Conservation (phyloP, 2,329 filamentous ascomycete genomes). For the Apiospora pterosperma region DNA sequence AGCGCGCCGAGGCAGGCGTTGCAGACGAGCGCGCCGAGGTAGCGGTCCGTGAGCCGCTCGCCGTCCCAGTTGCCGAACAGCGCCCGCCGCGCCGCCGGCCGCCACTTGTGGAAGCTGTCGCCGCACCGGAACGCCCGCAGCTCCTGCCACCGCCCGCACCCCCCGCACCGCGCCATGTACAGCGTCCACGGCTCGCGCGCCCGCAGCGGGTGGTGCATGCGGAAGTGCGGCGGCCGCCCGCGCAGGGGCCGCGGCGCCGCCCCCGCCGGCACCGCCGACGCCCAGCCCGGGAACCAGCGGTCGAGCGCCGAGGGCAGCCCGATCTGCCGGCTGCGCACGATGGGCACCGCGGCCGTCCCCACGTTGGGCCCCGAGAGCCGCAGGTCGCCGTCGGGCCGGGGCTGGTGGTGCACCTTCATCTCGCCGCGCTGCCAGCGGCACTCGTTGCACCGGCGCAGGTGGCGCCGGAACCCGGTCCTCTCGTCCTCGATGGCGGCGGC, state of each 20-base stretch:
- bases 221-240: not conserved
- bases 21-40: not conserved
- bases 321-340: constrained; percentile 5
- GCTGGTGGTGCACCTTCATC: constrained; percentile 2
- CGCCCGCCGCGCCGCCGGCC: not conserved
- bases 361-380: not conserved
- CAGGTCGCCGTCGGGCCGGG: not conserved
- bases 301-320: constrained; percentile 5
- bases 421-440: constrained; percentile 7
- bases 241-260: too few species aligned
- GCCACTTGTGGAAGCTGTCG: not conserved
- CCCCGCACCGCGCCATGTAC: not conserved
- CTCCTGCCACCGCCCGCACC: not conserved
- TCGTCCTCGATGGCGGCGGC: not conserved
- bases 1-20: not conserved
- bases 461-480: constrained; percentile 8
- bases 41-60: not conserved
- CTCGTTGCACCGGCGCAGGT: constrained; percentile 11
- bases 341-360: not conserved
- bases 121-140: not conserved
- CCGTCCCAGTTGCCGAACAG: not conserved
- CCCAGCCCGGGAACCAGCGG: constrained; percentile 6
- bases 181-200: not conserved
- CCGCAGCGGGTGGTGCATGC: too few species aligned
- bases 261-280: too few species aligned